A percentile compares a stretch with the other conserved stretches of the same genome.
Evolutionary conservation across 208 protist species (phyloP).

Genomic region (Naegleria fowleri): DNA sequence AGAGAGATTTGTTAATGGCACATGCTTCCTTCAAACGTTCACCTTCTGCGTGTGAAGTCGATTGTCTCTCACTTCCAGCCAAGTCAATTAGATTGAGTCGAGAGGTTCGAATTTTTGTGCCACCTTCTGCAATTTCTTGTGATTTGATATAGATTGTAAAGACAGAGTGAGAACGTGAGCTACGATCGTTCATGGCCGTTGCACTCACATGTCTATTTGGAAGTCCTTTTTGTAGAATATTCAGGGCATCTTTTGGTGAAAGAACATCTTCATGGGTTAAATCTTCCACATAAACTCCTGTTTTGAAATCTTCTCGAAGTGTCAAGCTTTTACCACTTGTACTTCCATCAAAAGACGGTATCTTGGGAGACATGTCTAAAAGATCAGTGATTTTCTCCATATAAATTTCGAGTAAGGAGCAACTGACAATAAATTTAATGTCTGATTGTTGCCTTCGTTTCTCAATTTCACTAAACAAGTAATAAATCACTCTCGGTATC

Average conservation of each 20-base stretch:
- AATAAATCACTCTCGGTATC: background rate
- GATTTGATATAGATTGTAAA: conserved; percentile 42
- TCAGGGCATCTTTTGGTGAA: conserved; percentile 58
- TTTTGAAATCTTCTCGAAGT: conserved; percentile 65
- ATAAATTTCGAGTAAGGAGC: conserved; percentile 47
- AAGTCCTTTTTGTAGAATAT: conserved; percentile 56
- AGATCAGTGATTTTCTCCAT: conserved; percentile 38
- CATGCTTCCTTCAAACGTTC: conserved; percentile 16
- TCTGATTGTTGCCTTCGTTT: background rate
- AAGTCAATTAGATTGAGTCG: conserved; percentile 27
- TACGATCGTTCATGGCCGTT: conserved; percentile 47
- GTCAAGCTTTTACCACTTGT: conserved; percentile 21
- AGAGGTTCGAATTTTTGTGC: background rate
- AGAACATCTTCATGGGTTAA: conserved; percentile 61
- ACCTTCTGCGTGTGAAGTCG: conserved; percentile 9
- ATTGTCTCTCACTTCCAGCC: conserved; percentile 28
- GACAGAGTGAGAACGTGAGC: conserved; percentile 52
- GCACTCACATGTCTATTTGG: conserved; percentile 29
- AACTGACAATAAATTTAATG: background rate
- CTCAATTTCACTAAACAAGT: background rate
- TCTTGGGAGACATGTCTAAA: background rate
- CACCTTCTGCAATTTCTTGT: background rate
- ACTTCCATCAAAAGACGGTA: background rate
- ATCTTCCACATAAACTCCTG: conserved; percentile 67
- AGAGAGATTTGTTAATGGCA: conserved; percentile 26